These are phyloP conservation scores for Elymus sibiricus DNA, from an alignment of 176 grass and related monocot genomes.

Conservation along the genomic window DNA sequence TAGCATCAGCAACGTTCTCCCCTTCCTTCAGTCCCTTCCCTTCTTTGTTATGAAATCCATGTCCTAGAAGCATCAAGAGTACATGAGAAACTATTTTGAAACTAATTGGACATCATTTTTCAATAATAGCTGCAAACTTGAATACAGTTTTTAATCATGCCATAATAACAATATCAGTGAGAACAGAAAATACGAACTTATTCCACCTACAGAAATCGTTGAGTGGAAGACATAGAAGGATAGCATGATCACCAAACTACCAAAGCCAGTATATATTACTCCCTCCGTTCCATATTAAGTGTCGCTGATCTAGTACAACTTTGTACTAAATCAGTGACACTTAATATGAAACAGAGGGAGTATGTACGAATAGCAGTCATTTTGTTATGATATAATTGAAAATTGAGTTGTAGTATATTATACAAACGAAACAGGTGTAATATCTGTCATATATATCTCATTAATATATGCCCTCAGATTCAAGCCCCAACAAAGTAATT, in stretches of 20 bases:
- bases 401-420: background rate
- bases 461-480: background rate
- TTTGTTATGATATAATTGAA: background rate
- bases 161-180: background rate
- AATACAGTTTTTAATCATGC: background rate
- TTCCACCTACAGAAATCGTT: background rate
- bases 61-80: slow-evolving; percentile 27
- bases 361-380: background rate
- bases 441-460: background rate
- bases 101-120: background rate
- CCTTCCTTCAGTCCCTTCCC: slow-evolving; percentile 33
- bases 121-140: background rate
- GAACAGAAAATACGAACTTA: background rate
- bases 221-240: background rate
- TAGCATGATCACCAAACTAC: background rate
- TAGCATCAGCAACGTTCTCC: slow-evolving; percentile 5
- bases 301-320: too few relatives aligned
- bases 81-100: slow-evolving; percentile 1
- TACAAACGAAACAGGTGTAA: background rate
- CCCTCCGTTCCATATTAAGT: too few relatives aligned
- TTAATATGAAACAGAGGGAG: too few relatives aligned
- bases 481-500: background rate
- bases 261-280: background rate
- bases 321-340: too few relatives aligned
- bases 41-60: slow-evolving; percentile 31